Evolutionary conservation across 176 grass and related monocot species (phyloP), one percentile per base, ranked within the genome.

Genomic region (Lolium rigidum): DNA sequence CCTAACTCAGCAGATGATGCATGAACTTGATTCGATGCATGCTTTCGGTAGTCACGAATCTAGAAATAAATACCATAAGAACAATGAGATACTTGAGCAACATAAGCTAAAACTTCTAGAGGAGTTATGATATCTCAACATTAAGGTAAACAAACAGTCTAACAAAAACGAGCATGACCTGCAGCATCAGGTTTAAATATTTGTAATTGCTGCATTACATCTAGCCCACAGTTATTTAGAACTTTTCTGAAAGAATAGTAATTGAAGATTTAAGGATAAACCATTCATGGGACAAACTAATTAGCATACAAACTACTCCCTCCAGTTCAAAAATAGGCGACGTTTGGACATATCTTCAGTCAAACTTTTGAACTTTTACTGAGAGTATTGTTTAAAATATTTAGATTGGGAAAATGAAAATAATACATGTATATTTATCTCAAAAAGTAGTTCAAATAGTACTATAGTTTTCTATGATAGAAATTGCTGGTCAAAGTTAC

Each of bases 31-130:
- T 93, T 90, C 49, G 86, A 83, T 76, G 47, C 52, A 83, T 80
- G 83, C 83, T 93, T 95, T 74, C 94, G 69, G 79, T 95, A 93
- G 55, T 95, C 94, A 35, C 84, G 86, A 77, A 93, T 88, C 94
- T 95, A 86, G 41, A 91, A 75, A 77, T 48, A 90, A 80, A 73
- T 59, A 83, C 24, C 76, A 88, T 81, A 65, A 24, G 14, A 67
- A 37, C 26, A 76, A 77, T 70, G 4, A 72, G 15, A 31, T 70
- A 71, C 22, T 56, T 89, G 24, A 47, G 14, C 15, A 80, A 67
- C 20, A 47, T 13, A 26, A 28, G 21, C 16, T 43, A 47, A 46
- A 71, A 82, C 35, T 74, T 66, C 77, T 86, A 62, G 68, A 82
- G n/a, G 80, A 50, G 63, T 31, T 70, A 73, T 62, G 10, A 9